Conservation (phyloP, 2,329 filamentous ascomycete species). For the Stemphylium vesicarium region DNA sequence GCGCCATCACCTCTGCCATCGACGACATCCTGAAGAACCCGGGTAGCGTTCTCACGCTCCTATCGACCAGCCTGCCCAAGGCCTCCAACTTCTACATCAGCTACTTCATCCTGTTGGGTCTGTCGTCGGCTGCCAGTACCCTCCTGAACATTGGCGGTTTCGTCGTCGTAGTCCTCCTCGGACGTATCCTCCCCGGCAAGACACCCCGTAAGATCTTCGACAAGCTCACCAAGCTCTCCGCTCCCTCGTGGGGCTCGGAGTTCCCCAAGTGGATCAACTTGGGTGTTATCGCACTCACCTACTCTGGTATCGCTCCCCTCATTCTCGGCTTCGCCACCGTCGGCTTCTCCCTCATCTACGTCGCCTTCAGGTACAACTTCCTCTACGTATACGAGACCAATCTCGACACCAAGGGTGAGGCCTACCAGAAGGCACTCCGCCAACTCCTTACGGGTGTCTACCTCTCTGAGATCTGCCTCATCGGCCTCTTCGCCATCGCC, state of each 20-base stretch:
- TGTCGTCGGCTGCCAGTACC: slow-evolving; percentile 38
- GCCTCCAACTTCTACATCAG: slow-evolving; percentile 95
- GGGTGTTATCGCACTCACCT: slow-evolving; percentile 53
- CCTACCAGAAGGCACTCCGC: slow-evolving; percentile 55
- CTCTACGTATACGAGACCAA: slow-evolving; percentile 56
- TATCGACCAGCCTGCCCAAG: slow-evolving; percentile 77
- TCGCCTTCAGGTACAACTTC: slow-evolving; percentile 58
- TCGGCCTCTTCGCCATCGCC: slow-evolving; percentile 55
- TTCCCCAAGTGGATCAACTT: slow-evolving; percentile 57
- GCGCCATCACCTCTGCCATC: slow-evolving; percentile 70
- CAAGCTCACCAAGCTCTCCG: slow-evolving; percentile 52
- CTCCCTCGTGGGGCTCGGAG: slow-evolving; percentile 54
- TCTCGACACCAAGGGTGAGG: slow-evolving; percentile 56
- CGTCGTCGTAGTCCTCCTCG: slow-evolving; percentile 84
- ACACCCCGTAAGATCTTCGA: slow-evolving; percentile 56
- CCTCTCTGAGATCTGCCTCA: slow-evolving; percentile 56
- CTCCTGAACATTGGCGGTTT: slow-evolving; percentile 81
- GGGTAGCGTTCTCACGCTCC: slow-evolving; percentile 63
- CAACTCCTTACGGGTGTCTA: slow-evolving; percentile 57
- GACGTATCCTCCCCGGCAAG: slow-evolving; percentile 60
- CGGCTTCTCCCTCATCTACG: slow-evolving; percentile 54
- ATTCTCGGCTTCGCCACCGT: slow-evolving; percentile 55
- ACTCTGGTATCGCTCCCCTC: slow-evolving; percentile 57
- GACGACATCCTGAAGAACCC: slow-evolving; percentile 68
- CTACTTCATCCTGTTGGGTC: slow-evolving; percentile 90